Evolutionary conservation across 2,329 filamentous ascomycete genomes (phyloP).

Genomic region (Amesomyces nigricolor): DNA sequence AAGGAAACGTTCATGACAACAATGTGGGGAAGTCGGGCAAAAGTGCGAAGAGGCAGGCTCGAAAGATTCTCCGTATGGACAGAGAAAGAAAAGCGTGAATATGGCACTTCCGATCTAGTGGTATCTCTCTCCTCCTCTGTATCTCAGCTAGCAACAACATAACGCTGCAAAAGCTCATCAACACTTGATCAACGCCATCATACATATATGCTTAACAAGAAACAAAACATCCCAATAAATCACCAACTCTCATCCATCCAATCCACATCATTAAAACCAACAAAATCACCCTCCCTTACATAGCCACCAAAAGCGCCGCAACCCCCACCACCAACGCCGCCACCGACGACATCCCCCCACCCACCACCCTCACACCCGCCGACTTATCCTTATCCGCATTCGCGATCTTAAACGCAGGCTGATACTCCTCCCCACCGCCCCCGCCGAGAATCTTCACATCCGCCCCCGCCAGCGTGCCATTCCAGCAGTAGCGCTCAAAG

Average conservation of each 20-base stretch:
- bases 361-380: constrained; percentile 1
- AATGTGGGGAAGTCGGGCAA: no score
- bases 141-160: neutral
- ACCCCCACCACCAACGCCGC: constrained; percentile 12
- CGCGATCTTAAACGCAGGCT: constrained; percentile 30
- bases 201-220: neutral
- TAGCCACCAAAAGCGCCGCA: constrained; percentile 1
- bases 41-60: no score
- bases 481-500: constrained; percentile 86
- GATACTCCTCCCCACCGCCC: constrained; percentile 26
- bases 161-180: neutral
- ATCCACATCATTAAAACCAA: neutral
- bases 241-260: neutral
- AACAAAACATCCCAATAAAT: neutral
- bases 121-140: neutral
- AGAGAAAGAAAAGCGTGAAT: neutral
- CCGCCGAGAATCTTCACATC: constrained; percentile 15
- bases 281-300: neutral
- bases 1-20: neutral
- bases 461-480: constrained; percentile 55
- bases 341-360: neutral
- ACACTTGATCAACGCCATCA: neutral
- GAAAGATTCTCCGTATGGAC: neutral
- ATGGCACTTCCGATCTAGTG: constrained; percentile 3
- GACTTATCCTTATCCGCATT: constrained; percentile 19